Base-by-base conservation (phyloP, 2,329 filamentous ascomycete species). In the Penicillium sp. region DNA sequence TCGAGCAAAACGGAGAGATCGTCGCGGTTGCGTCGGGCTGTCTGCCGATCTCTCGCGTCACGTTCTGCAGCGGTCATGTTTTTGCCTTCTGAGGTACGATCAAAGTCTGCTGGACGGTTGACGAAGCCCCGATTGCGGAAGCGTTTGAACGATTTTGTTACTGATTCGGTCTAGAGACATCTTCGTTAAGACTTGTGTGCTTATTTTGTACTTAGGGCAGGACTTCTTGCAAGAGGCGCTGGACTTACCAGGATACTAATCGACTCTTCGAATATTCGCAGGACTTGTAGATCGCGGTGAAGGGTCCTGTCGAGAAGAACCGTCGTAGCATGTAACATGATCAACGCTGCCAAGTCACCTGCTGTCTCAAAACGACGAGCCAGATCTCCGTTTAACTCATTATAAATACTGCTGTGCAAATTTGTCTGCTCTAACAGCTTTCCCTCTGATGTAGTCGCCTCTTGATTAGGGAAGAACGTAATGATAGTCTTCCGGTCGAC, bases 251-350 rank as follows among this genome's bases (percentile, higher is more conserved):
- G 68, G 25, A 88, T 83, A 13, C 85, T 87, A 35, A 89, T 86
- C 5, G 86, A 87, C 62, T 89, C 87, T 65, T 88, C 86, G 51
- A 89, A 89, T 0, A 89, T 86, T 1, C 86, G 82, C 60, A 89
- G 87, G 0, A 89, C 80, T 60, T 89, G 85, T 0, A 89, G 75
- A 51, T 89, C 85, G 0, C 83, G 84, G 65, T 89, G 85, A 0
- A 85, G 83, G 0, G 85, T 81, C 28, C 83, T 78, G 28, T 89
- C 86, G 0, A 89, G 76, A 1, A 89, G 77, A 0, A 88, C 85
- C 0, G 83, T 88, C 3, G 87, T 82, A 0, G 87, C 85, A 63
- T 89, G 86, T 2, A 87, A 75, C 0, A 85, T 83, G 1, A 87
- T 80, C n/a, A 89, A 78, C 0, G 85, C 86, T 2, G 86, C 87